phyloP scores from a whole-genome alignment of 139 green algal genomes.

The Zygnema circumcarinatum region DNA sequence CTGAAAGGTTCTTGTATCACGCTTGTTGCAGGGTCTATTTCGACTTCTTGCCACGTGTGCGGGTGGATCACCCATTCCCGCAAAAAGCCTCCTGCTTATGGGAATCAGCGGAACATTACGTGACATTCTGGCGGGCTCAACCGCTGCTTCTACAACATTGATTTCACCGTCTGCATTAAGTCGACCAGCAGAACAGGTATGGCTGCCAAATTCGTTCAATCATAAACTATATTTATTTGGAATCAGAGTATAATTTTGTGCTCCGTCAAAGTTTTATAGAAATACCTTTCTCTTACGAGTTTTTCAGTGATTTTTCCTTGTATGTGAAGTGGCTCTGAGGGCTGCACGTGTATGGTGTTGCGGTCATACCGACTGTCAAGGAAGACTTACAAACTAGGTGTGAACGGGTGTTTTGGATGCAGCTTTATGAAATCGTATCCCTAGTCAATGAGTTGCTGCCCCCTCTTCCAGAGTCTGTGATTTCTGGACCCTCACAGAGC shows the following conservation, averaged over 20 bases:
- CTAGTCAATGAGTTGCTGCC: constrained; percentile 82
- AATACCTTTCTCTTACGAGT: neutral
- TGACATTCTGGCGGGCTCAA: constrained; percentile 29
- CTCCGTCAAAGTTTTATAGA: neutral
- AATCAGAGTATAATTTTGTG: neutral
- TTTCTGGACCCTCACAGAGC: neutral
- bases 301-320: no score
- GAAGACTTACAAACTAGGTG: no score
- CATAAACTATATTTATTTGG: neutral
- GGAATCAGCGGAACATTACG: constrained; percentile 52
- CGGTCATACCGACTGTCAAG: no score
- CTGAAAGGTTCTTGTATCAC: no score
- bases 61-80: constrained; percentile 20
- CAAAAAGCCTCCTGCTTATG: constrained; percentile 28
- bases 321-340: no score
- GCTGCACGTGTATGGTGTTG: no score
- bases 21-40: constrained; percentile 47
- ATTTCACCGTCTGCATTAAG: constrained; percentile 24
- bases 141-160: neutral
- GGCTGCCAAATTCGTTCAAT: constrained; percentile 1
- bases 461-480: constrained; percentile 67
- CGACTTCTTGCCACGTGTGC: constrained; percentile 56
- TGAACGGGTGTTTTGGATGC: no score
- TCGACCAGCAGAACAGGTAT: constrained; percentile 37
- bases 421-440: constrained; percentile 83